These are phyloP conservation scores for Rubia yunnanensis DNA, from an alignment of 257 asterid genomes.

Conservation along the genomic window DNA sequence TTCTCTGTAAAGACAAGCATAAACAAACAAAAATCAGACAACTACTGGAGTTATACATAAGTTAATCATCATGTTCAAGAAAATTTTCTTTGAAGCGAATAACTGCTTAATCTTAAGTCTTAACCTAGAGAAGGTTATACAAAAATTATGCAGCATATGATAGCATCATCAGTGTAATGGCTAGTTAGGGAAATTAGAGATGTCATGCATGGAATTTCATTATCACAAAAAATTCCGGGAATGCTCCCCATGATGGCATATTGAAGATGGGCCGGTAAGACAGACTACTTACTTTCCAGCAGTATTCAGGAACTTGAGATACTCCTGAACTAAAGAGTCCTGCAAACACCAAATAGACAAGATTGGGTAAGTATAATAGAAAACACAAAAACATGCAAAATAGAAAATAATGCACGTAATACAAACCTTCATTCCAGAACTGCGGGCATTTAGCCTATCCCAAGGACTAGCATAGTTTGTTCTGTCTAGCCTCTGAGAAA, in stretches of 20 bases:
- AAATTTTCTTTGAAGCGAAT: neutral
- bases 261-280: neutral
- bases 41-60: neutral
- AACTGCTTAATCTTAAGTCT: neutral
- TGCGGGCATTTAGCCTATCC: constrained; percentile 37
- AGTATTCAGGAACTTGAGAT: constrained; percentile 52
- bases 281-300: constrained; percentile 67
- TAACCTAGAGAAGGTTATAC: neutral
- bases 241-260: too few species aligned
- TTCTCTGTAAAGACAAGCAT: constrained; percentile 42
- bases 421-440: constrained; percentile 59
- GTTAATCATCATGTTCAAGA: neutral
- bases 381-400: neutral
- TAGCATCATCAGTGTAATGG: neutral
- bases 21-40: neutral
- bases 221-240: too few species aligned
- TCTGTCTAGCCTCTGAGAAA: constrained; percentile 11
- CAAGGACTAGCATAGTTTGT: constrained; percentile 42
- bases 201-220: neutral
- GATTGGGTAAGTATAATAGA: neutral
- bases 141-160: too few species aligned
- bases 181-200: neutral
- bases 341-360: constrained; percentile 18
- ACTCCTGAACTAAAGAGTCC: constrained; percentile 58
- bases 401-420: neutral